Evolutionary conservation across 768 basidiomycete species (phyloP), one percentile per base, ranked within the genome.

Genomic region (Suillus fuscotomentosus): DNA sequence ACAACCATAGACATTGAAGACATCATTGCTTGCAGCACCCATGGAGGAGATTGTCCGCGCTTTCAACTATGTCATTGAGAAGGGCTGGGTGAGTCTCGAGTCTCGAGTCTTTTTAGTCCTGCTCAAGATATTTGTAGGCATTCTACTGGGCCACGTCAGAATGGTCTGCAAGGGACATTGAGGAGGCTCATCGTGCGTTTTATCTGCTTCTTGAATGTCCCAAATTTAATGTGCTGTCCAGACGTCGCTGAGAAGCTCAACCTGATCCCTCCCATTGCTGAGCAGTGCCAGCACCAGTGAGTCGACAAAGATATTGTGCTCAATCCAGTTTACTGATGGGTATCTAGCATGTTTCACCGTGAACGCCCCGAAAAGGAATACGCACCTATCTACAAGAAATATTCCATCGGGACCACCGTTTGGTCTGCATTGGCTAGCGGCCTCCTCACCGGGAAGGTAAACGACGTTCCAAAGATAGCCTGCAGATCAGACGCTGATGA

Each of bases 41-140:
- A 79, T 81, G 76, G 84, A 85, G 67, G 87, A 88, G 72, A 76
- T 78, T 51, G 86, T 88, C 62, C 81, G 87, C 36, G 85, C 84
- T 1, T 86, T 88, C 78, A 84, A 83, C 75, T 79, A 77, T 55
- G 72, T 85, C 45, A 83, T 86, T 66, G 80, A 84, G 59, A 71
- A 77, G 48, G 83, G 83, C 65, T 80, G 82, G 80, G 82, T 73
- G 31, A 36, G 76, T 61, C 41, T 27, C 0, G 13, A 9, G 41
- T 45, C 5, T 24, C 39, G 31, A 17, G 53, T 11, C 5, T 17
- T 22, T 38, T 43, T 14, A 17, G 17, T 27, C 47, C 2, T 24
- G 3, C 45, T 61, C 17, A 45, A 45, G 2, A 5, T 34, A 2
- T 24, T 78, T 14, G 27, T 41, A 78, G 76, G 74, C 78, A 3